Evolutionary conservation across 106 monocot genomes (phyloP), one percentile per base, ranked within the genome.

Genomic region (Dendrobium chrysotoxum): DNA sequence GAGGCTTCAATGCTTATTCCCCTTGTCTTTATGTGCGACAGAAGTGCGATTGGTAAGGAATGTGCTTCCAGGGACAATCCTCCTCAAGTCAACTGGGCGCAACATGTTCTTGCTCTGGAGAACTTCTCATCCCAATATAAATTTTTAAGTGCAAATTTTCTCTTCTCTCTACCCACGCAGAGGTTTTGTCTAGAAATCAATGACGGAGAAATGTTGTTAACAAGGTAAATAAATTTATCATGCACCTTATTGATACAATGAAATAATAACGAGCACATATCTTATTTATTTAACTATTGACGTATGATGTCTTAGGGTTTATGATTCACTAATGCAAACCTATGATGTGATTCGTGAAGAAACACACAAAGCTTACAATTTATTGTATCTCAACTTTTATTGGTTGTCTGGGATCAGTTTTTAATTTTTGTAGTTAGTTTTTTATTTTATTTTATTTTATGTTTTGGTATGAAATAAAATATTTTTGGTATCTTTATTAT

Each of bases 51-150:
- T 76, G 47, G 11, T 3, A 76, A 76, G 47, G 26, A 76, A 76
- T 76, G 40, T 20, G 26, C 74, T 21, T 50, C 76, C 28, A 50
- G 50, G 5, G 85, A 80, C 4, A 92, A 88, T 30, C 45, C 78
- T 76, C 87, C 94, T 17, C 92, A 86, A 77, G 81, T 86, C 55
- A 96, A 96, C 57, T 96, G 96, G 93, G 45, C 13, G 44, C 46
- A 88, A 31, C 93, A 96, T 85, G 84, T 58, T 18, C 40, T 80
- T 65, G 84, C 79, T 82, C 65, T 90, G 77, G 80, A 86, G 41
- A 82, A 88, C 15, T 89, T 86, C 77, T 68, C 86, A 16, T 82
- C 72, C 42, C 93, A 89, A 82, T 82, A 89, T 53, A 92, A 89
- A 28, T 87, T 85, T 79, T 87, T 96, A 85, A 92, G 72, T 76